These are phyloP conservation scores for Rhizopogon salebrosus DNA, from an alignment of 768 basidiomycete genomes.

Conservation along the genomic window DNA sequence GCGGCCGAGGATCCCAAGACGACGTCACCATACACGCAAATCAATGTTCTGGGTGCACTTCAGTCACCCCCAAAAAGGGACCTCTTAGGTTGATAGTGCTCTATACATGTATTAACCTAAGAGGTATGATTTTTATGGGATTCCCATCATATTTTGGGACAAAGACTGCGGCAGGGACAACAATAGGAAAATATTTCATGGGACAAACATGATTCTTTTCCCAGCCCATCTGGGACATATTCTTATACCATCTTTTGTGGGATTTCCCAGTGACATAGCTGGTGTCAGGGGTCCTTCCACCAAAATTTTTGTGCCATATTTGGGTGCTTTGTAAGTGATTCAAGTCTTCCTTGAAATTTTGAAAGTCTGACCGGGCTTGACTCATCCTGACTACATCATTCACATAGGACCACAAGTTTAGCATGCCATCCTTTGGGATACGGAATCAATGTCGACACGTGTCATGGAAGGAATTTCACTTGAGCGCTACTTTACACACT, in stretches of 20 bases:
- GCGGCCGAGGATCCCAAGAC: conserved; percentile 43
- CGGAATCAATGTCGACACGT: no score
- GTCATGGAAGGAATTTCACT: no score
- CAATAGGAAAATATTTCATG: neutral
- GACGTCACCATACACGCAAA: conserved; percentile 53
- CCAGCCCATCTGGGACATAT: neutral
- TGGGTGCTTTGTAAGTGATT: no score
- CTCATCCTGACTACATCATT: no score
- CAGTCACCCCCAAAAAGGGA: neutral
- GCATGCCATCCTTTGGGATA: no score
- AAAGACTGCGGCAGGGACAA: no score
- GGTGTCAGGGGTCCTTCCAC: neutral
- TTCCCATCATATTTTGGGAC: neutral
- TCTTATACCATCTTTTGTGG: neutral
- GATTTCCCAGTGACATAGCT: neutral
- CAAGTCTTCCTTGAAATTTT: no score
- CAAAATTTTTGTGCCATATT: neutral
- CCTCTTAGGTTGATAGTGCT: neutral
- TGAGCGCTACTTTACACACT: no score
- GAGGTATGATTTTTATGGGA: neutral
- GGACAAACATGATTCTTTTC: neutral
- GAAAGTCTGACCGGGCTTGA: no score
- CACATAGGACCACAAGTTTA: no score
- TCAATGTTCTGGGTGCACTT: conserved; percentile 61
- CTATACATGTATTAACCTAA: neutral